These are phyloP conservation scores for Mucor saturninus DNA, from an alignment of 371 early-diverging fungal species.

Conservation along the genomic window DNA sequence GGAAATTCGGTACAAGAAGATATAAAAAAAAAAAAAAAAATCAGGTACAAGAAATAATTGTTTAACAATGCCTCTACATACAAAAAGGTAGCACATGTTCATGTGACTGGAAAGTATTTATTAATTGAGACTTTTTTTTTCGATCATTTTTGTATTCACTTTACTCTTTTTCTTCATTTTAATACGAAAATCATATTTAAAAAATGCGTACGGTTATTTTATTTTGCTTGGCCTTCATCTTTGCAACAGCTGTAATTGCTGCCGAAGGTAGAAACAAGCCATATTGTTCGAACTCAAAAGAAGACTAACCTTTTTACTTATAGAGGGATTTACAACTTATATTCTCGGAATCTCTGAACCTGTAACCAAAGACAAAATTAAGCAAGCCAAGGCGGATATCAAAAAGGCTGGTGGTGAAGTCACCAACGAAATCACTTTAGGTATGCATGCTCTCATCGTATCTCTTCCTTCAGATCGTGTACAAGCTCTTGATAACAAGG, in stretches of 20 bases:
- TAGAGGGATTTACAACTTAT: constrained; percentile 24
- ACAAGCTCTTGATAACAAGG: constrained; percentile 22
- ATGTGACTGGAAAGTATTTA: background rate
- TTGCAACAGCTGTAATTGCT: constrained; percentile 8
- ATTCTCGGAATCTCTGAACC: constrained; percentile 15
- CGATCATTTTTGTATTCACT: background rate
- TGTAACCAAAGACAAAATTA: constrained; percentile 14
- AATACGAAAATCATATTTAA: background rate
- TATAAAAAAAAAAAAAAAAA: too few species aligned
- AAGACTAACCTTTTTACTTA: background rate
- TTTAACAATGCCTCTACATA: background rate
- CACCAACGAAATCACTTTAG: constrained; percentile 17
- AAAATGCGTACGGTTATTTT: constrained; percentile 19
- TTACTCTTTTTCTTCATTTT: constrained; percentile 9
- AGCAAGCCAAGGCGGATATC: constrained; percentile 27
- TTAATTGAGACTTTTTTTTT: background rate
- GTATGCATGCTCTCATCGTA: constrained; percentile 22
- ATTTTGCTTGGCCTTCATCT: constrained; percentile 5
- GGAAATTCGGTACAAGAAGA: too few species aligned
- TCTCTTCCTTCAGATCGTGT: constrained; percentile 24
- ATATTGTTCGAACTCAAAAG: background rate
- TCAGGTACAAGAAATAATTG: too few species aligned
- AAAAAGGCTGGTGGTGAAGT: constrained; percentile 26
- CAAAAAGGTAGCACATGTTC: constrained; percentile 5
- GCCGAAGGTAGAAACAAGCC: constrained; percentile 17